phyloP scores from a whole-genome alignment of 1,284 basidiomycete species.

The Heterobasidion irregulare region DNA sequence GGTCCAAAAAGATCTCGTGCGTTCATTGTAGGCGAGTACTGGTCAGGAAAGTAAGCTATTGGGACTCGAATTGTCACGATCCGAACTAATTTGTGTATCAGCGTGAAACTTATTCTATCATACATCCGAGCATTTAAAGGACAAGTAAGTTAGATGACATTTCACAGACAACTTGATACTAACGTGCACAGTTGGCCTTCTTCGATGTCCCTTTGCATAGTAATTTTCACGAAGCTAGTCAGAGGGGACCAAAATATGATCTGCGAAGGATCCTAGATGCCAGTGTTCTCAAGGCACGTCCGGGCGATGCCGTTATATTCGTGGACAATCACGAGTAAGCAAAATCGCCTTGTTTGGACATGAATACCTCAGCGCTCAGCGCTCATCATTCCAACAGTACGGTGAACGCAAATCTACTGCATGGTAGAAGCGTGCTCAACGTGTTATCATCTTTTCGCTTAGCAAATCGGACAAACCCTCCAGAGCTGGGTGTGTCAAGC shows the following conservation, averaged over 20 bases:
- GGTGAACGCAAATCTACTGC: no score
- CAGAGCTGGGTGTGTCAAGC: slow-evolving; percentile 66
- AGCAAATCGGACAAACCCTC: slow-evolving; percentile 67
- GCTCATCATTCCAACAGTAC: no score
- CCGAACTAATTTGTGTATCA: slow-evolving; percentile 16
- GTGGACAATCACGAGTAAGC: slow-evolving; percentile 80
- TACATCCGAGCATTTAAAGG: slow-evolving; percentile 57
- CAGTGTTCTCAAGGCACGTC: slow-evolving; percentile 48
- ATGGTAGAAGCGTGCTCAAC: no score
- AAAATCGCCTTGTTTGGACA: no score
- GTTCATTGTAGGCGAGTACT: slow-evolving; percentile 71
- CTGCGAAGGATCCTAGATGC: slow-evolving; percentile 52
- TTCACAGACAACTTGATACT: not conserved
- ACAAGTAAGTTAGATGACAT: slow-evolving; percentile 31
- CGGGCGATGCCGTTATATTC: slow-evolving; percentile 72
- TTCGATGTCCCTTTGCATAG: slow-evolving; percentile 76
- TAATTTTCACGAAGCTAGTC: slow-evolving; percentile 62
- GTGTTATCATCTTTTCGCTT: not conserved
- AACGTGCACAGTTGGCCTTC: slow-evolving; percentile 48
- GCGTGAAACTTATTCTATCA: slow-evolving; percentile 41
- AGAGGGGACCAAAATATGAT: slow-evolving; percentile 51
- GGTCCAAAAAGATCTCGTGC: slow-evolving; percentile 36
- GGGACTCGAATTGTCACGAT: not conserved
- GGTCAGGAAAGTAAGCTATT: slow-evolving; percentile 54
- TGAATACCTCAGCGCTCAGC: no score